phyloP scores from a whole-genome alignment of 768 basidiomycete genomes.

The Crepidotus variabilis region DNA sequence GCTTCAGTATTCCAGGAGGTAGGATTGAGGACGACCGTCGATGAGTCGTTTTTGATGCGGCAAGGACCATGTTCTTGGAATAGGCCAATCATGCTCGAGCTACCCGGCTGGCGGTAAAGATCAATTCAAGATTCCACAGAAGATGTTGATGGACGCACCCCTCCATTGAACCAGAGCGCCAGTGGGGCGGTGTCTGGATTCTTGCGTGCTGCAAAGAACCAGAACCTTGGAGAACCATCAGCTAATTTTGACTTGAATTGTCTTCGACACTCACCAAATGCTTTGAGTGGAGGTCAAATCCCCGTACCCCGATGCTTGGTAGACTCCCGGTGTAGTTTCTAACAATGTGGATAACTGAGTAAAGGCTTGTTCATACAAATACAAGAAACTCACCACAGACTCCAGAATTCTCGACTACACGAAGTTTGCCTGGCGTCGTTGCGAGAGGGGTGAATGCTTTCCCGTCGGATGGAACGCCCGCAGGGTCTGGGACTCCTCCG shows the following conservation, averaged over 20 bases:
- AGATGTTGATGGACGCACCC: slow-evolving; percentile 29
- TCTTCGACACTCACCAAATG: slow-evolving; percentile 37
- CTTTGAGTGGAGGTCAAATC: slow-evolving; percentile 50
- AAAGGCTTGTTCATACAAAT: not conserved
- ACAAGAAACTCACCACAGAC: slow-evolving; percentile 41
- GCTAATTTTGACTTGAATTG: too few species aligned
- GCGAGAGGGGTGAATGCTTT: not conserved
- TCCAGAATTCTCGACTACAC: slow-evolving; percentile 57
- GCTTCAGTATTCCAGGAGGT: slow-evolving; percentile 39
- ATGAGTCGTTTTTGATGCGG: slow-evolving; percentile 52
- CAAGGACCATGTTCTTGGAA: slow-evolving; percentile 81
- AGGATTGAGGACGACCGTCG: slow-evolving; percentile 44
- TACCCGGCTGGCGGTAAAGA: slow-evolving; percentile 37
- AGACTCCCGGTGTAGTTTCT: slow-evolving; percentile 59
- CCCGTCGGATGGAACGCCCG: not conserved
- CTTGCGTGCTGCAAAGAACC: slow-evolving; percentile 34
- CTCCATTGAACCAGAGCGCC: slow-evolving; percentile 65
- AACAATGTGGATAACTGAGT: not conserved
- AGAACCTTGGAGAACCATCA: not conserved
- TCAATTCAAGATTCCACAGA: not conserved
- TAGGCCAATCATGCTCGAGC: slow-evolving; percentile 58
- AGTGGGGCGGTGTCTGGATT: slow-evolving; percentile 60
- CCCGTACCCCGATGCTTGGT: slow-evolving; percentile 57
- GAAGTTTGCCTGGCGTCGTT: slow-evolving; percentile 40
- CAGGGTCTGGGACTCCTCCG: slow-evolving; percentile 1